These are phyloP conservation scores for Neurospora sp. DNA, from an alignment of 495 filamentous ascomycete species.

Conservation along the genomic window DNA sequence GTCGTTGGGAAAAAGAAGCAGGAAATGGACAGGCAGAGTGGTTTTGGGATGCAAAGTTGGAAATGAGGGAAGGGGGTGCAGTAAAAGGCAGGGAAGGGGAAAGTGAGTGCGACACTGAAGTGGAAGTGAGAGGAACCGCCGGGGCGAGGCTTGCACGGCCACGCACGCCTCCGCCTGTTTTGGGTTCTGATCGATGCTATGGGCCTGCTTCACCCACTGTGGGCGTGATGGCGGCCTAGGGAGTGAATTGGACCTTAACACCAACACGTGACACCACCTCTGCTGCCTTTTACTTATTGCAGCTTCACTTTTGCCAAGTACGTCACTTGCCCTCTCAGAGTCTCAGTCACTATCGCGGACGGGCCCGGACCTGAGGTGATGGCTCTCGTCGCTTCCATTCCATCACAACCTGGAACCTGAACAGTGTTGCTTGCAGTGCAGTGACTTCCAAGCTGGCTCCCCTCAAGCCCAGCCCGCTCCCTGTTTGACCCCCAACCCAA, in stretches of 20 bases:
- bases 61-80: conserved; percentile 30
- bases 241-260: background rate
- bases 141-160: background rate
- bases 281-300: background rate
- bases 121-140: background rate
- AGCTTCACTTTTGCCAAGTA: background rate
- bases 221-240: background rate
- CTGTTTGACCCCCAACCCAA: background rate
- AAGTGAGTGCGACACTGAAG: conserved; percentile 2
- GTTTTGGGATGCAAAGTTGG: conserved; percentile 30
- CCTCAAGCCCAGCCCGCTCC: background rate
- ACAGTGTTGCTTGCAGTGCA: background rate
- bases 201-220: background rate
- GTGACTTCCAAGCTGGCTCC: background rate
- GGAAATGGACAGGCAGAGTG: conserved; percentile 13
- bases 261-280: background rate
- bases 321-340: background rate
- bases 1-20: conserved; percentile 17
- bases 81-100: conserved; percentile 22
- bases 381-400: background rate
- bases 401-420: background rate
- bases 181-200: background rate
- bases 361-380: background rate
- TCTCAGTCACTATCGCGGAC: background rate
- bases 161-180: background rate